These are phyloP conservation scores for Coemansia nantahalensis DNA, from an alignment of 192 early-diverging fungal genomes.

Conservation along the genomic window DNA sequence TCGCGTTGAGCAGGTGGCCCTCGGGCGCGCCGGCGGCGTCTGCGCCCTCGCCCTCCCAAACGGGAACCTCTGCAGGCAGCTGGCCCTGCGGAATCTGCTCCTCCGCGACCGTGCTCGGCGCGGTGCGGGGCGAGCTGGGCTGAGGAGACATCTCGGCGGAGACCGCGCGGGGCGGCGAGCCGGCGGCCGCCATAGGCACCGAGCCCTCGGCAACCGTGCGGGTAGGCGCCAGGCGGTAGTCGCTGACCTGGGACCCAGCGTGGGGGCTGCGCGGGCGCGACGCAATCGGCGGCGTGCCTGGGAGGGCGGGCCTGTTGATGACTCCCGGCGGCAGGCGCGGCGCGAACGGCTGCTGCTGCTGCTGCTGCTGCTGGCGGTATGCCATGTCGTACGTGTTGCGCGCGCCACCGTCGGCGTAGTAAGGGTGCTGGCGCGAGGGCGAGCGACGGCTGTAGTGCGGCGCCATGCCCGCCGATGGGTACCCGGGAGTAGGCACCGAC, in stretches of 20 bases:
- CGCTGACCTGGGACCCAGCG: no score
- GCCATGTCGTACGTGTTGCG: background rate
- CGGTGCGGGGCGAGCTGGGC: constrained; percentile 4
- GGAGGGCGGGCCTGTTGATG: background rate
- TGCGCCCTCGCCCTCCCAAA: constrained; percentile 16
- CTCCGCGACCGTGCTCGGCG: background rate
- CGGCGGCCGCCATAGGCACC: no score
- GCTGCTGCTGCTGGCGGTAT: constrained; percentile 1
- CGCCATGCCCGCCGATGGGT: constrained; percentile 1
- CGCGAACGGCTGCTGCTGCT: background rate
- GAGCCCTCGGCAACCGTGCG: background rate
- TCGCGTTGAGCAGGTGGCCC: constrained; percentile 29
- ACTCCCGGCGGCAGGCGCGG: no score
- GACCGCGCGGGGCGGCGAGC: background rate
- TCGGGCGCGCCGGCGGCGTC: constrained; percentile 15
- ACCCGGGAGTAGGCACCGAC: background rate
- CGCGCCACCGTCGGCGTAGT: background rate
- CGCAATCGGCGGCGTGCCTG: background rate
- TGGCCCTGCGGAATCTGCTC: constrained; percentile 6
- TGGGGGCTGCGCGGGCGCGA: background rate
- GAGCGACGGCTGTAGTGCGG: background rate
- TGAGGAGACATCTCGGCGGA: background rate
- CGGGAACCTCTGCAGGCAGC: constrained; percentile 31
- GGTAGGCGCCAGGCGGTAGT: no score
- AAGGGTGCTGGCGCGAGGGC: background rate